Evolutionary conservation across 2,329 filamentous ascomycete species (phyloP), one percentile per base, ranked within the genome.

Genomic region (Dothidotthia symphoricarpi): DNA sequence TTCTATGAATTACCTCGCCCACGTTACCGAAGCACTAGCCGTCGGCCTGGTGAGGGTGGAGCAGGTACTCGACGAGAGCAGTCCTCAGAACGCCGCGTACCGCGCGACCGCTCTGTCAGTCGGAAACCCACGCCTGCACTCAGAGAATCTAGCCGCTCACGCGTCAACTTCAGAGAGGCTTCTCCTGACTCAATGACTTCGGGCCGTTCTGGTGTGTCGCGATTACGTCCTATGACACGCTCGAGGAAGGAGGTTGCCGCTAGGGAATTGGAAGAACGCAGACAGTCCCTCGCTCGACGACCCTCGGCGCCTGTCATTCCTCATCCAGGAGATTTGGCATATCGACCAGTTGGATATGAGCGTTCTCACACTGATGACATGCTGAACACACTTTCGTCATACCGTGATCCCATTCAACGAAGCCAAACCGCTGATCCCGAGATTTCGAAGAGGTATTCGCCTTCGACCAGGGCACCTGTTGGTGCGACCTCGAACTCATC

Each of bases 201-300:
- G 9, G 55, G 57, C 13, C 58, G 61, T 11, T 64, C 60, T 2
- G 60, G 57, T 26, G 37, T 50, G 3, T 42, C 55, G 15, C 54
- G 49, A 25, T 36, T 49, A 22, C 49, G 61, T 41, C 51, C 53
- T 12, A 45, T 53, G 13, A 55, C 55, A n/a, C 47, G 69, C 41
- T 66, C 62, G 36, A 67, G 67, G 42, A 74, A 71, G 49, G 69
- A 69, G 43, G 55, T 70, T 14, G 73, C 70, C 8, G 88, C 89
- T 6, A 82, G 85, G 31, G 90, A 96, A 66, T 78, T 97, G 1
- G 90, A 96, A 66, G 87, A 93, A 57, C 82, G 91, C 17, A 83
- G 91, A 41, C 81, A 86, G 59, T 96, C 91, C 11, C 52, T 66
- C 24, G 88, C 86, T 14, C 80, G 87, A 38, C 80, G 88, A 33